These are phyloP conservation scores for Thermoascus crustaceus DNA, from an alignment of 2,329 filamentous ascomycete species.

Conservation along the genomic window DNA sequence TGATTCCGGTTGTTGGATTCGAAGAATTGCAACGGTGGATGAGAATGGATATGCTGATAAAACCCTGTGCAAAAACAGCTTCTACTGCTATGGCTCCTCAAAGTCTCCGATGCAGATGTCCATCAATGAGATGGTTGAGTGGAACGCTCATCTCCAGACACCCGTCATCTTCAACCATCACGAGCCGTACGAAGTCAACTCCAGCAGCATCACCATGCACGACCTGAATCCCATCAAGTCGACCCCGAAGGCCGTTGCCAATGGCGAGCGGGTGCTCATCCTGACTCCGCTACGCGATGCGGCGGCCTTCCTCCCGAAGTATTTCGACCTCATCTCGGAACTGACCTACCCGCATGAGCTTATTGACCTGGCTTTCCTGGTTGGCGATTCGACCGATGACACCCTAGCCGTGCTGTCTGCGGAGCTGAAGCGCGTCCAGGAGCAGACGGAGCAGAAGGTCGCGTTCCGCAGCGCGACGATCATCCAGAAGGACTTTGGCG, in stretches of 20 bases:
- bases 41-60: conserved; percentile 1
- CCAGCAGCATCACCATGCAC: conserved; percentile 66
- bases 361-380: conserved; percentile 90
- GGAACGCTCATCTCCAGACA: conserved; percentile 81
- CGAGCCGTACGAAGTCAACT: conserved; percentile 75
- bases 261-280: conserved; percentile 82
- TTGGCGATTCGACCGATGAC: conserved; percentile 85
- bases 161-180: conserved; percentile 97
- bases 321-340: conserved; percentile 86
- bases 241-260: conserved; percentile 66
- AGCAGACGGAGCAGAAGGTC: conserved; percentile 61
- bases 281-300: conserved; percentile 91
- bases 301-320: conserved; percentile 69
- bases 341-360: conserved; percentile 90
- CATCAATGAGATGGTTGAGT: conserved; percentile 79
- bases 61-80: conserved; percentile 47
- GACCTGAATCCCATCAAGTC: conserved; percentile 80
- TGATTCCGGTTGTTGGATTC: no score
- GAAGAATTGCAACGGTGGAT: not conserved
- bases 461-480: conserved; percentile 80
- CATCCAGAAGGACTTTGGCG: conserved; percentile 84
- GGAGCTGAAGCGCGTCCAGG: conserved; percentile 83
- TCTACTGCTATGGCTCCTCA: conserved; percentile 92
- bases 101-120: conserved; percentile 97
- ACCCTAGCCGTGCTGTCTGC: conserved; percentile 77